A percentile compares a stretch with the other conserved stretches of the same genome.
Evolutionary conservation across 371 early-diverging fungal species (phyloP).

Genomic region (Umbelopsis sp.): DNA sequence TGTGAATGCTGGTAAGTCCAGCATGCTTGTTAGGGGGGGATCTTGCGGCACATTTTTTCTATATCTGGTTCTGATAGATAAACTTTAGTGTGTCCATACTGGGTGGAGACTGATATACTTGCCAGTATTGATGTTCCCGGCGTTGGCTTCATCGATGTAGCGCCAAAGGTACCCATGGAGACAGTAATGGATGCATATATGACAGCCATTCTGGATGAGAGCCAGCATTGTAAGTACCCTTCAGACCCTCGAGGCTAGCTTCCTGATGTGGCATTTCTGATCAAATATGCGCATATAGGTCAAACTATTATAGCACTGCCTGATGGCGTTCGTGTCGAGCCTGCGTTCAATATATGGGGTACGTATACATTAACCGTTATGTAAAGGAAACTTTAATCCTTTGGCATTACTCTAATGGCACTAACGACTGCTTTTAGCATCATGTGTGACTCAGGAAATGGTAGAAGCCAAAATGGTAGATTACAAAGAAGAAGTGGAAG

Average conservation of each 20-base stretch:
- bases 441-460: neutral
- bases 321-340: conserved; percentile 11
- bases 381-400: too few relatives aligned
- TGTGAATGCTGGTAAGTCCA: conserved; percentile 34
- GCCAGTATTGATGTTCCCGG: conserved; percentile 9
- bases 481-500: too few relatives aligned
- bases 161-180: conserved; percentile 44
- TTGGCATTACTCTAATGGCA: too few relatives aligned
- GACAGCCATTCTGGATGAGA: conserved; percentile 49
- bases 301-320: conserved; percentile 13
- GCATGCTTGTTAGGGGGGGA: too few relatives aligned
- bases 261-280: neutral
- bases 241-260: neutral
- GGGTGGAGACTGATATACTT: conserved; percentile 19
- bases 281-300: neutral
- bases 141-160: conserved; percentile 6
- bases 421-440: neutral
- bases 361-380: neutral
- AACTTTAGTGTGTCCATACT: conserved; percentile 27
- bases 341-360: neutral
- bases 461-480: neutral
- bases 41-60: neutral
- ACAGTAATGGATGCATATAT: conserved; percentile 60
- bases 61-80: neutral
- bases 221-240: conserved; percentile 36